Evolutionary conservation across 257 asterid genomes (phyloP).

Genomic region (Solanum peruvianum): DNA sequence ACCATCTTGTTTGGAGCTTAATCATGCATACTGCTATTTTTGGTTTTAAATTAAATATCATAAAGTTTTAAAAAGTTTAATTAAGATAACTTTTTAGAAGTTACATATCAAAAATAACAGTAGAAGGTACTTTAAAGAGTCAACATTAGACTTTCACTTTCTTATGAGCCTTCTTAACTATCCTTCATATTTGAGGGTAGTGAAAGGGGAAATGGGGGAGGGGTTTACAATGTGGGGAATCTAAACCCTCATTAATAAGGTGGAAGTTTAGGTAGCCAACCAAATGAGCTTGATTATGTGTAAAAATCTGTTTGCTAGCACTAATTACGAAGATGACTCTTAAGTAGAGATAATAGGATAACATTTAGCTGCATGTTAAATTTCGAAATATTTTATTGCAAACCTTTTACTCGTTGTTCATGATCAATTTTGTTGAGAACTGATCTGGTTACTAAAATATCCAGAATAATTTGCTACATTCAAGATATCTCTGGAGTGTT

Average conservation of each 20-base stretch:
- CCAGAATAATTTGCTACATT: neutral
- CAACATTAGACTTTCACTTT: neutral
- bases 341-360: neutral
- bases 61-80: neutral
- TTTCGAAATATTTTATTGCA: neutral
- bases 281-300: neutral
- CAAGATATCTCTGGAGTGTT: neutral
- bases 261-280: no score
- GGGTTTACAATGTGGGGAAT: no score
- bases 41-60: neutral
- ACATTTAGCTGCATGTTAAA: neutral
- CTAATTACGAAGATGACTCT: neutral
- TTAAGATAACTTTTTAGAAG: neutral
- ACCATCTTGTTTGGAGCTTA: neutral
- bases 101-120: neutral
- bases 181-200: neutral
- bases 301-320: neutral
- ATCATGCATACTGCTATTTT: neutral
- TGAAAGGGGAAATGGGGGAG: no score
- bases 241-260: no score
- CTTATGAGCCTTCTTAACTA: neutral
- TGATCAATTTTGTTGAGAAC: neutral
- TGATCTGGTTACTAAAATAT: neutral
- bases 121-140: neutral
- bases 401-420: neutral